Evolutionary conservation across 2,329 filamentous ascomycete species (phyloP), one percentile per base, ranked within the genome.

Genomic region (Calonectria fujianensis): DNA sequence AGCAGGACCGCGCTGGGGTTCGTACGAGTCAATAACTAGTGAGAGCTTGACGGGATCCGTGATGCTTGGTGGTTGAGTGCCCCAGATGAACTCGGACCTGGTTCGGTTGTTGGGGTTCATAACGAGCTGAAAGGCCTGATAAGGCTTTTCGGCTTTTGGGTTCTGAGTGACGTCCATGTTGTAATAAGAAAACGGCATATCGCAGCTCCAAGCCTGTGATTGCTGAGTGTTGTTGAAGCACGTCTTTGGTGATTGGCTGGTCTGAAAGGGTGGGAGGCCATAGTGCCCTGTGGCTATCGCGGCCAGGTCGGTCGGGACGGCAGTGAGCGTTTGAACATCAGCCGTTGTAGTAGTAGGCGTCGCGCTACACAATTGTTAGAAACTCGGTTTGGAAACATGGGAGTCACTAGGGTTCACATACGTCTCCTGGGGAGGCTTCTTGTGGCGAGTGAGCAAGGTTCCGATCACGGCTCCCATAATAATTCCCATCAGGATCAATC

Each of bases 161-260:
- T 83, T 75, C 32, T 72, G 79, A 27, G 74, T 76, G 24, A 92
- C 83, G 1, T 84, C 82, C 83, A 91, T 83, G 1, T 85, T 82
- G 66, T 89, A 88, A 57, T 87, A 84, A 8, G 84, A 84, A 59
- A 86, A 85, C 1, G 86, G 84, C 37, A 93, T 86, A 16, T 90
- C 87, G 81, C 93, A 95, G 73, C 87, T 90, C 93, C 93, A 95
- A 0, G 92, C 90, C 65, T 87, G 83, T n/a, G 87, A 85, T 78
- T 92, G 89, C 0, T 83, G 86, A 0, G 88, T 85, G 71, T 93
- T 87, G 39, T 87, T 86, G 74, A 94, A 87, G 81, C 93, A 95
- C 0, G 87, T 86, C 51, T 86, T 88, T 20, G 90, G 89, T 3
- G 86, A 85, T 69, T 87, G 86, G 69, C 87, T 88, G 4, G 88